Evolutionary conservation across 257 asterid species (phyloP).

Genomic region (Scutellaria barbata): DNA sequence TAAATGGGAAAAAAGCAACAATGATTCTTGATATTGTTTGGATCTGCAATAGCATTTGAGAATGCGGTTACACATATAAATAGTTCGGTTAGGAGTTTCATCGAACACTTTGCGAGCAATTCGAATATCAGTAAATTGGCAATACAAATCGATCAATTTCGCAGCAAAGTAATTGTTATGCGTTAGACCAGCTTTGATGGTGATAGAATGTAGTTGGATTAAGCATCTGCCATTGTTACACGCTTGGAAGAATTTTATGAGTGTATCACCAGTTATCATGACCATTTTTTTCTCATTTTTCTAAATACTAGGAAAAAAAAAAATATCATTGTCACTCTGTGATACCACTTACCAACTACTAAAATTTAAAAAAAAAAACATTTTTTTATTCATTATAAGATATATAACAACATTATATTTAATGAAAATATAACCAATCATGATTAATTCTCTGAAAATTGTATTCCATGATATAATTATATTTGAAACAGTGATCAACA

Average conservation of each 20-base stretch:
- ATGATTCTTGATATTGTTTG: constrained; percentile 47
- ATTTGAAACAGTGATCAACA: too few relatives aligned
- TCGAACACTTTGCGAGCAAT: constrained; percentile 67
- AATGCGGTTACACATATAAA: constrained; percentile 48
- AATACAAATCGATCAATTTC: constrained; percentile 37
- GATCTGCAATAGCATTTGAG: constrained; percentile 47
- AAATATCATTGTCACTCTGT: too few relatives aligned
- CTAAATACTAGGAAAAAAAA: too few relatives aligned
- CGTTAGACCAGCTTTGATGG: constrained; percentile 49
- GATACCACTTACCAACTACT: background rate
- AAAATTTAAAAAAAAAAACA: background rate
- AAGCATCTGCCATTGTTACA: constrained; percentile 48
- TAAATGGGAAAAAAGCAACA: constrained; percentile 48
- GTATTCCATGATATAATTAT: too few relatives aligned
- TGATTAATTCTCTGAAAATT: too few relatives aligned
- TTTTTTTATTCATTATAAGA: too few relatives aligned
- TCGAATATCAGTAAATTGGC: constrained; percentile 24
- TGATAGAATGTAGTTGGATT: constrained; percentile 50
- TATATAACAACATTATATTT: too few relatives aligned
- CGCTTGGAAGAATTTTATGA: constrained; percentile 47
- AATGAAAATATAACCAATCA: too few relatives aligned
- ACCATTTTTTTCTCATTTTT: background rate
- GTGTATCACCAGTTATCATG: constrained; percentile 44
- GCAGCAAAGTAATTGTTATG: constrained; percentile 39
- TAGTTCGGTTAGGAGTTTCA: constrained; percentile 57